Percentiles rank a stretch among this genome's conserved stretches.
Evolutionary conservation across 108 stramenopile genomes (phyloP).

Genomic region (Nitzschia sp.): DNA sequence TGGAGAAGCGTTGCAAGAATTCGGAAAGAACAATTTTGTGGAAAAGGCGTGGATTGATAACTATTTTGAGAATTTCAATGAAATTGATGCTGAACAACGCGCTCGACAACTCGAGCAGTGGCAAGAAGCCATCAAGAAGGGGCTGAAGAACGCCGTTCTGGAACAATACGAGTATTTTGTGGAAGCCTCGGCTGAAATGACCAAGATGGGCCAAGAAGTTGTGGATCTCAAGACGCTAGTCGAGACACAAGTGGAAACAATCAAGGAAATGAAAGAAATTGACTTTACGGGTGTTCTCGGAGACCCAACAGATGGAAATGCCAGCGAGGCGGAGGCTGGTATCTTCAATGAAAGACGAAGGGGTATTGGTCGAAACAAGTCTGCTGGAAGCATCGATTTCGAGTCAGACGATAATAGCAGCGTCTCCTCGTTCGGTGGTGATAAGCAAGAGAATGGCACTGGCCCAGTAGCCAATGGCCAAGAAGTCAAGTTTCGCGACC

Average conservation of each 20-base stretch:
- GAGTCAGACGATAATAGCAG: conserved; percentile 37
- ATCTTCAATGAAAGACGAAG: conserved; percentile 25
- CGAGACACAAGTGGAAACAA: conserved; percentile 72
- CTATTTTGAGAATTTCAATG: conserved; percentile 69
- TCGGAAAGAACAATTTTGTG: conserved; percentile 58
- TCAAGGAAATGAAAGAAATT: conserved; percentile 86
- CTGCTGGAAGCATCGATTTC: conserved; percentile 14
- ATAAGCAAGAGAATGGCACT: neutral
- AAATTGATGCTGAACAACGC: conserved; percentile 51
- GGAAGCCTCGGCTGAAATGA: conserved; percentile 87
- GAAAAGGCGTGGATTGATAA: conserved; percentile 71
- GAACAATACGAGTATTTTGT: conserved; percentile 92
- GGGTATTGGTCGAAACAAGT: neutral
- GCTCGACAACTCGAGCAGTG: conserved; percentile 68
- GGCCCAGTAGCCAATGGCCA: conserved; percentile 9
- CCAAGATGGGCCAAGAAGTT: conserved; percentile 85
- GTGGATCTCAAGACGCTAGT: conserved; percentile 65
- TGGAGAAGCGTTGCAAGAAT: conserved; percentile 46
- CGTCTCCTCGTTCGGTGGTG: conserved; percentile 32
- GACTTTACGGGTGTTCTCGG: conserved; percentile 61
- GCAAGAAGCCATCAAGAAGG: conserved; percentile 75
- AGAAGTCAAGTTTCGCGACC: conserved; percentile 18
- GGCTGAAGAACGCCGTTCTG: conserved; percentile 77
- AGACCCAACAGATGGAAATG: conserved; percentile 50
- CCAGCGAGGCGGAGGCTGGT: conserved; percentile 51